Base-by-base conservation (phyloP, 768 basidiomycete species). In the Leucosporidium yakuticum region DNA sequence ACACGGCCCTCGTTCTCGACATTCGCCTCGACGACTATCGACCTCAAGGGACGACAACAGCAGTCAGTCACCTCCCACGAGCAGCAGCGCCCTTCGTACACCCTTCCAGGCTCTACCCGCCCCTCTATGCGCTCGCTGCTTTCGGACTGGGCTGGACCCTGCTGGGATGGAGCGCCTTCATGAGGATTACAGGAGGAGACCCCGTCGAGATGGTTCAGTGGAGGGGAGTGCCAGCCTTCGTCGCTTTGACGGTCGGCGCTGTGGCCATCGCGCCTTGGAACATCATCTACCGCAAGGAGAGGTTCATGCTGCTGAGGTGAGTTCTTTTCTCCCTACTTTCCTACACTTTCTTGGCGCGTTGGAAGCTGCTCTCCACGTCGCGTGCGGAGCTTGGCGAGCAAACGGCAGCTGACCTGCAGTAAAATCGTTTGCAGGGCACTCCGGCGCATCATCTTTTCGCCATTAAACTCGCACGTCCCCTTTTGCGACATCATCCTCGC, bases 401-500 rank as follows among this genome's bases (percentile, higher is more conserved):
- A 21, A 25, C 34, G 27, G 34, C 47, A 29, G 57, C 66, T 51
- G n/a, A 44, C 36, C 20, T 19, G 4, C 25, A 27, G 20, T 23
- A 36, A 27, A 17, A 53, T 57, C 54, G 47, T 2, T 55, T 61
- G 29, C 73, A 97, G 94, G 74, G 80, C 88, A 19, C 76, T 91
- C 54, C 81, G 83, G 55, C 83, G 95, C 70, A 96, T 91, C 76
- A 74, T 92, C 29, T 83, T 87, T 60, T 84, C 88, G n/a, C 80
- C 85, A 1, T 75, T 81, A 50, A 81, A 82, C 62, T 81, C 82
- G 51, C 84, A 87, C 7, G 82, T 92, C 50, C 86, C 87, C 77
- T 99, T 99, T 79, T 86, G 87, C 34, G 96, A 99, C 77, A 86
- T 99, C 29, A 85, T 98, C 54, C 86, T 95, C 67, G 94, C 95